Conservation (phyloP, 2,329 filamentous ascomycete genomes). For the Elsinoe fawcettii region DNA sequence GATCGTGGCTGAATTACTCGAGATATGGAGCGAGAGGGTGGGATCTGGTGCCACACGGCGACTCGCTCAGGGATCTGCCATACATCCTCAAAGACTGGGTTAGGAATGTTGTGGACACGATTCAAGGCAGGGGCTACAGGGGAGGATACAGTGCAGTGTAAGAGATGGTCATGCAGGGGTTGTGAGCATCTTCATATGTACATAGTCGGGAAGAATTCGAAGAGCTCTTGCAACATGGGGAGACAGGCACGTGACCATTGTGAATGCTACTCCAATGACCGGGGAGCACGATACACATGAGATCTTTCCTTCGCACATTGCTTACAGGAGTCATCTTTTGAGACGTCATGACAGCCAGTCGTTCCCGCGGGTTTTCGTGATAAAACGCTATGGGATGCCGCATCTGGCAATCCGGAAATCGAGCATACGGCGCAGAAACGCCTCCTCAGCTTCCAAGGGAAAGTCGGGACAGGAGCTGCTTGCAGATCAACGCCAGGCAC, state of each 20-base stretch:
- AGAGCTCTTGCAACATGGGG: too few species aligned
- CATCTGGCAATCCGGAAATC: background rate
- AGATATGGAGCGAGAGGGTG: conserved; percentile 90
- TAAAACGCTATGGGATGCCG: background rate
- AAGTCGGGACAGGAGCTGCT: background rate
- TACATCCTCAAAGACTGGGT: conserved; percentile 88
- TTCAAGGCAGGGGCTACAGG: conserved; percentile 69
- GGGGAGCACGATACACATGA: too few species aligned
- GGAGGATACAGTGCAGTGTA: conserved; percentile 93
- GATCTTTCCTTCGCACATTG: too few species aligned
- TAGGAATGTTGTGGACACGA: conserved; percentile 68
- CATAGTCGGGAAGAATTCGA: background rate
- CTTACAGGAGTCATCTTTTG: too few species aligned
- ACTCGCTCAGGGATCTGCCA: conserved; percentile 83
- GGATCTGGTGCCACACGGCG: conserved; percentile 88
- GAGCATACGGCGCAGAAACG: background rate
- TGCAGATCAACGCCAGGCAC: background rate
- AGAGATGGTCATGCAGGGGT: background rate
- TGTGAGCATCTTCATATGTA: background rate
- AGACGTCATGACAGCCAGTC: background rate
- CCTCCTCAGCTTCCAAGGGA: background rate
- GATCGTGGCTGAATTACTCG: conserved; percentile 98
- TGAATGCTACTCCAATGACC: too few species aligned
- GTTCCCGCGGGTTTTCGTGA: background rate
- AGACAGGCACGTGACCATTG: too few species aligned